Evolutionary conservation across 2,329 filamentous ascomycete genomes (phyloP), one percentile per base, ranked within the genome.

Genomic region (Coniochaeta sp.): DNA sequence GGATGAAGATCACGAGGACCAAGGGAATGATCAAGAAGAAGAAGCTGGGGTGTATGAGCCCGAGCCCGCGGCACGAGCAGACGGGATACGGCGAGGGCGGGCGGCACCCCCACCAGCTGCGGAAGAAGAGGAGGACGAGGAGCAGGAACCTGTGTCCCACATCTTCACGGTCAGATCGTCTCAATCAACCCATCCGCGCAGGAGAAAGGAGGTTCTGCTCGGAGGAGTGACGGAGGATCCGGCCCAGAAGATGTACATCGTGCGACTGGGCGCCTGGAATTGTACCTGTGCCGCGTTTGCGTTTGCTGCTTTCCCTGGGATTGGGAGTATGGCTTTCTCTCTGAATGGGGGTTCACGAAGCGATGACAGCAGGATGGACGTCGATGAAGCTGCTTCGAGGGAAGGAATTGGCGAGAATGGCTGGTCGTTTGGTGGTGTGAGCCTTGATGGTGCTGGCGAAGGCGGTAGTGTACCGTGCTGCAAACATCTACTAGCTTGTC

Each of bases 251-350:
- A 64, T 67, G 58, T 96, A 97, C 73, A 79, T 90, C 66, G 89
- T 98, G 17, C 84, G 87, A 11, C 80, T 93, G 1, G 67, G 72
- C 1, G 85, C 88, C 1, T 98, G 95, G 95, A 92, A 89, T 72
- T 99, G 95, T 73, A 90, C 86, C 1, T 99, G 95, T 76, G 89
- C 92, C 3, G 87, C 86, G 1, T 98, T 98, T 72, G 82, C 88
- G 0, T 87, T 96, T 63, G 79, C 87, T 22, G 83, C 88, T 2
- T 93, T 92, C 66, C 79, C 80, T 2, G 47, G 72, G 73, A 19
- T 57, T 68, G 24, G 62, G 58, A 11, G 38, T 54, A 34, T 59
- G 54, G 26, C 33, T 60, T 9, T 58, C 12, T 22, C 12, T 44
- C 22, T 24, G 22, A 17, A 22, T 12, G 56, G 36, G 7, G 16